These are phyloP conservation scores for Epichloe baconii DNA, from an alignment of 2,329 filamentous ascomycete genomes.

Conservation along the genomic window DNA sequence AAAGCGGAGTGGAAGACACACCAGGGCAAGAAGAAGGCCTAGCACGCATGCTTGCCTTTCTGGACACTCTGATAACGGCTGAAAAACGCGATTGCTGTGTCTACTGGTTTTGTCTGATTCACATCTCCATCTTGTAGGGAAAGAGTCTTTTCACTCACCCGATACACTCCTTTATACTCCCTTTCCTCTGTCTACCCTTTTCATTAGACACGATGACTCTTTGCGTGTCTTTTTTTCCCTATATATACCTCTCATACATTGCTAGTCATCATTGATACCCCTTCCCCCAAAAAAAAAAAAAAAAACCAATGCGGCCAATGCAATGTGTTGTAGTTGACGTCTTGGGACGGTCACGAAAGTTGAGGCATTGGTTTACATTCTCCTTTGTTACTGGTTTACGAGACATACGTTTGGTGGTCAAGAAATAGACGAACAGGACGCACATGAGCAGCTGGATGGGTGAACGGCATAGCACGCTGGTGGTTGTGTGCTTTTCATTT, in stretches of 20 bases:
- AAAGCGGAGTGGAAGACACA: slow-evolving; percentile 72
- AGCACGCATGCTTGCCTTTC: slow-evolving; percentile 18
- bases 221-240: neutral
- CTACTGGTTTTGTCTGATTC: too few relatives aligned
- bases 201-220: neutral
- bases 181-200: slow-evolving; percentile 5
- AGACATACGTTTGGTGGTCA: neutral
- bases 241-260: neutral
- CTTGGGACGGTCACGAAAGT: neutral
- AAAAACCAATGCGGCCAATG: too few relatives aligned
- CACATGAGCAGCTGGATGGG: neutral
- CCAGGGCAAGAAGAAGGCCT: slow-evolving; percentile 31
- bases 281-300: too few relatives aligned
- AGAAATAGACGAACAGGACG: neutral
- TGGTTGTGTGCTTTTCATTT: neutral
- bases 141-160: slow-evolving; percentile 3
- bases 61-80: slow-evolving; percentile 10
- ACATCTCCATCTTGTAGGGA: too few relatives aligned
- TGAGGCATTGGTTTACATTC: neutral
- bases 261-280: neutral
- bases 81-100: neutral
- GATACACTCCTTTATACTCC: slow-evolving; percentile 3
- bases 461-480: too few relatives aligned
- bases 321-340: too few relatives aligned
- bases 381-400: neutral